Conservation (phyloP, 2,329 filamentous ascomycete genomes). For the Magnaporthiopsis incrustans region DNA sequence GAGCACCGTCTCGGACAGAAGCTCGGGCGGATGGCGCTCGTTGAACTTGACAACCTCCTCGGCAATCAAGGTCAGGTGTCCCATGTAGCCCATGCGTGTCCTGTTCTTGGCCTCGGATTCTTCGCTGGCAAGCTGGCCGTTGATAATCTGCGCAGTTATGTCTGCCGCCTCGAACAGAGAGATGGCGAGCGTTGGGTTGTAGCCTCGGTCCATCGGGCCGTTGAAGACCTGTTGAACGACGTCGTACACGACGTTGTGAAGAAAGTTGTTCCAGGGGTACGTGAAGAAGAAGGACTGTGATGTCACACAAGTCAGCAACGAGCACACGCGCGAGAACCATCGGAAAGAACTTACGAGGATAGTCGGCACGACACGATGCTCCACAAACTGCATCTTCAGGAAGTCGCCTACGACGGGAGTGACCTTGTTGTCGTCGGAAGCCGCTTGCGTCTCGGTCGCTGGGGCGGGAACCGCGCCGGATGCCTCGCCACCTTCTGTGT, state of each 20-base stretch:
- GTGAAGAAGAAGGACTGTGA: conserved; percentile 89
- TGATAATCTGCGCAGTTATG: conserved; percentile 84
- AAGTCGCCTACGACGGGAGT: conserved; percentile 86
- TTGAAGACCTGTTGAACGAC: conserved; percentile 99
- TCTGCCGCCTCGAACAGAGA: conserved; percentile 88
- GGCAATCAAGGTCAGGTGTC: conserved; percentile 90
- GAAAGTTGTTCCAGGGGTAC: conserved; percentile 98
- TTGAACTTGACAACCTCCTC: conserved; percentile 99
- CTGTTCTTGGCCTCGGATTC: conserved; percentile 74
- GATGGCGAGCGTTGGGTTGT: conserved; percentile 81
- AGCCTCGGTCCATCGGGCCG: conserved; percentile 92
- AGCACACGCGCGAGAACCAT: background rate
- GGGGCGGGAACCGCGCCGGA: conserved; percentile 20
- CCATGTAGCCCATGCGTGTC: conserved; percentile 97
- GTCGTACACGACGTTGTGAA: conserved; percentile 98
- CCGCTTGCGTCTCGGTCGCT: conserved; percentile 13
- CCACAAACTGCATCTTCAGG: conserved; percentile 93
- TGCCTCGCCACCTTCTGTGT: conserved; percentile 18
- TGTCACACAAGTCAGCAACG: conserved; percentile 13
- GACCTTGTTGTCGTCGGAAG: conserved; percentile 14
- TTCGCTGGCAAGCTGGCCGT: conserved; percentile 81
- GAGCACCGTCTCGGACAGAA: conserved; percentile 74
- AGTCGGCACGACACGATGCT: conserved; percentile 87
- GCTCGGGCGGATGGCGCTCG: conserved; percentile 82
- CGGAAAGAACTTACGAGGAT: conserved; percentile 62